phyloP scores from a whole-genome alignment of 345 rosid genomes.

The Hypericum androsaemum region DNA sequence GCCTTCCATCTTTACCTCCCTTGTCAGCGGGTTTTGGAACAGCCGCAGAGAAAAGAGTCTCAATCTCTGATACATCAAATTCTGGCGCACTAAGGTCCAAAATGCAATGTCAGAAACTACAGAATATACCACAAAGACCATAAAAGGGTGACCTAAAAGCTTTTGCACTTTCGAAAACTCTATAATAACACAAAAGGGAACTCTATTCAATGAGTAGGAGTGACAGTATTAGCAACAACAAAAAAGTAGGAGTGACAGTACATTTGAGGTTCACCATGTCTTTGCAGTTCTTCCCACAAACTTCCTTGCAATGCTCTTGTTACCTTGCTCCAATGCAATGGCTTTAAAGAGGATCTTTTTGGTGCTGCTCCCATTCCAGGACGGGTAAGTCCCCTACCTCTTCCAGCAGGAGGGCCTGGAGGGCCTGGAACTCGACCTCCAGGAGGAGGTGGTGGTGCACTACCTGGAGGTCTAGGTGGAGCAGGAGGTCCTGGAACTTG shows the following conservation, averaged over 20 bases:
- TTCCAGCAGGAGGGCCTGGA: conserved; percentile 36
- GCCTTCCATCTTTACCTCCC: conserved; percentile 46
- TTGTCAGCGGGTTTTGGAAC: conserved; percentile 59
- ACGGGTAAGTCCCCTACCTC: conserved; percentile 68
- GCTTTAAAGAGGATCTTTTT: conserved; percentile 80
- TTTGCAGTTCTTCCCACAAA: conserved; percentile 97
- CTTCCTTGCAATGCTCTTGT: conserved; percentile 97
- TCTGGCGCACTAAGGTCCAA: conserved; percentile 54
- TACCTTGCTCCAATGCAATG: conserved; percentile 96
- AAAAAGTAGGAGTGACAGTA: conserved; percentile 21
- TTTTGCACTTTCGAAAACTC: background rate
- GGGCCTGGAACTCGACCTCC: conserved; percentile 44
- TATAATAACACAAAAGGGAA: background rate
- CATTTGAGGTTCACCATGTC: conserved; percentile 79
- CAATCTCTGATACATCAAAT: conserved; percentile 90
- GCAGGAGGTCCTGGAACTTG: conserved; percentile 47
- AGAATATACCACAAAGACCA: conserved; percentile 7
- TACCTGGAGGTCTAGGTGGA: conserved; percentile 60
- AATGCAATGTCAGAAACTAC: conserved; percentile 11
- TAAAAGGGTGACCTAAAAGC: background rate
- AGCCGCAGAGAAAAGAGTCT: conserved; percentile 78
- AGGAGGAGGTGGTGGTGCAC: conserved; percentile 67
- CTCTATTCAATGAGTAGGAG: conserved; percentile 7
- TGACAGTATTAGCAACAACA: too few relatives aligned
- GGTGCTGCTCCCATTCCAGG: conserved; percentile 36